A percentile compares a stretch with the other conserved stretches of the same genome.
These are phyloP conservation scores for Aspergillus phoenicis DNA, from an alignment of 2,329 filamentous ascomycete genomes.

Conservation along the genomic window DNA sequence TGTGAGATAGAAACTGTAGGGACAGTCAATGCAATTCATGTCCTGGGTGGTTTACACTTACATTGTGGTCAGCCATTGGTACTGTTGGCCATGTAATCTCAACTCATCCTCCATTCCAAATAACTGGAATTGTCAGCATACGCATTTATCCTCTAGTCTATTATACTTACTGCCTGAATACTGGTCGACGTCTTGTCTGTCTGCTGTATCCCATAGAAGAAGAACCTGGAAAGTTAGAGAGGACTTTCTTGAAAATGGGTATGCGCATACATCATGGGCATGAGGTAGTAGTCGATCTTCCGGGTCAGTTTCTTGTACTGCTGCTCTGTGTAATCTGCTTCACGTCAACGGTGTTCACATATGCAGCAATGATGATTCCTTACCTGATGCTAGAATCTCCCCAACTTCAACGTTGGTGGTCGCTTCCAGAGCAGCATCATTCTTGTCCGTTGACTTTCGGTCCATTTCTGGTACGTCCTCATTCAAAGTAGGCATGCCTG, in stretches of 20 bases:
- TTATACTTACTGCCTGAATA: not conserved
- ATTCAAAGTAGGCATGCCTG: too few species aligned
- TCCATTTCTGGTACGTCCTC: not conserved
- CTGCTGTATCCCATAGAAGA: constrained; percentile 4
- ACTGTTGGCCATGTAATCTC: not conserved
- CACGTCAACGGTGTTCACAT: too few species aligned
- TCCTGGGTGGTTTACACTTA: not conserved
- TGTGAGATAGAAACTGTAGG: not conserved
- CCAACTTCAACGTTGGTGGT: too few species aligned
- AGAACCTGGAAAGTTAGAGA: not conserved
- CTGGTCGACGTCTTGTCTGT: not conserved
- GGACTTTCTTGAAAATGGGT: too few species aligned
- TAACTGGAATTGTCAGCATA: not conserved
- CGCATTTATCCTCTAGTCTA: not conserved
- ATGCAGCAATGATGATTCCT: too few species aligned
- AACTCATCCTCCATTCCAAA: not conserved
- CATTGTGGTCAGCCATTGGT: constrained; percentile 1
- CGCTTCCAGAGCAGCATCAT: not conserved
- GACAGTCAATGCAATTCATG: too few species aligned
- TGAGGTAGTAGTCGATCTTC: not conserved
- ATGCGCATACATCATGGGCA: not conserved
- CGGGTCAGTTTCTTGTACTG: not conserved
- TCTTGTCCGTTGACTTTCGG: not conserved
- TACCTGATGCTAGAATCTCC: too few species aligned
- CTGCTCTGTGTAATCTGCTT: not conserved